Percentiles rank a stretch among this genome's conserved stretches.
Evolutionary conservation across 2,329 filamentous ascomycete genomes (phyloP).

Genomic region (Paraphaeosphaeria sporulosa): DNA sequence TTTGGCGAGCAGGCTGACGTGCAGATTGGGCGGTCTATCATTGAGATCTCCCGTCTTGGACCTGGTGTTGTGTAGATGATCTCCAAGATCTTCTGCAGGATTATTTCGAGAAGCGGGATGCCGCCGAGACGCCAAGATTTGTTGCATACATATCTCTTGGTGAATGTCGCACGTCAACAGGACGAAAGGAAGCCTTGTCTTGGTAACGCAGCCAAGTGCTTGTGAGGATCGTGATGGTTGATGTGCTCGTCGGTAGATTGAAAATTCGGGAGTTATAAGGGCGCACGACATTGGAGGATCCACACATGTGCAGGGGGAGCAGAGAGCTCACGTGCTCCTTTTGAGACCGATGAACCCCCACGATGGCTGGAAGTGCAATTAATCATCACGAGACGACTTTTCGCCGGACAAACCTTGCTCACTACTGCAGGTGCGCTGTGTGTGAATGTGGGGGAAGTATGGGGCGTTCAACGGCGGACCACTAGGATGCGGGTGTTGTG

Average conservation of each 20-base stretch:
- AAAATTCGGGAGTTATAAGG: slow-evolving; percentile 7
- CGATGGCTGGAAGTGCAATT: slow-evolving; percentile 13
- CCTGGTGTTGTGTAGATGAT: slow-evolving; percentile 9
- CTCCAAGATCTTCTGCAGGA: neutral
- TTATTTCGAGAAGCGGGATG: neutral
- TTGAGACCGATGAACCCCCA: slow-evolving; percentile 20
- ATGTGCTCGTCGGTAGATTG: neutral
- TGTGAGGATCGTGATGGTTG: neutral
- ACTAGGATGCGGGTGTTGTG: slow-evolving; percentile 16
- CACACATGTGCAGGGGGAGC: slow-evolving; percentile 6
- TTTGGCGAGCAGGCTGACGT: slow-evolving; percentile 16
- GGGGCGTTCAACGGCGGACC: slow-evolving; percentile 14
- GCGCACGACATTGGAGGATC: slow-evolving; percentile 22
- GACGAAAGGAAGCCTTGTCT: slow-evolving; percentile 13
- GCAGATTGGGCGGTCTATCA: slow-evolving; percentile 16
- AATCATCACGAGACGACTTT: slow-evolving; percentile 20
- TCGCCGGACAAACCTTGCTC: slow-evolving; percentile 20
- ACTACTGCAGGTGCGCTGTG: slow-evolving; percentile 38
- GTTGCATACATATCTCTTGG: slow-evolving; percentile 10
- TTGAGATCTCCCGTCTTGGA: slow-evolving; percentile 7
- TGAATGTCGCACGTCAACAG: slow-evolving; percentile 8
- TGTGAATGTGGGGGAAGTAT: slow-evolving; percentile 28
- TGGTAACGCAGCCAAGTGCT: slow-evolving; percentile 2
- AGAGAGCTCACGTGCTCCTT: slow-evolving; percentile 19
- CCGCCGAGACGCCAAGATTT: slow-evolving; percentile 16